Evolutionary conservation across 2,329 filamentous ascomycete genomes (phyloP).

Genomic region (Venturia effusa): DNA sequence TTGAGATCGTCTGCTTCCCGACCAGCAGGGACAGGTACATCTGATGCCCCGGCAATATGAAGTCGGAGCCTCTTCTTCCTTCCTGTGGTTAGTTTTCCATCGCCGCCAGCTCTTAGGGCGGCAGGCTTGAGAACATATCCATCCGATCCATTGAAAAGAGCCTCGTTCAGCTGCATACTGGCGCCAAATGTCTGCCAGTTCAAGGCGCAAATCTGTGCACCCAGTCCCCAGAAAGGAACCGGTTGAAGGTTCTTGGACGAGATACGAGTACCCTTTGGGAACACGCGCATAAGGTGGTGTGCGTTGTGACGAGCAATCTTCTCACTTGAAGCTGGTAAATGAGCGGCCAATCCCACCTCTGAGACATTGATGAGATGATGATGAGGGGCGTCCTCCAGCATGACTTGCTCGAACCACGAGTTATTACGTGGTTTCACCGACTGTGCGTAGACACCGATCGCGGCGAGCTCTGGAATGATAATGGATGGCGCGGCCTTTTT

Average conservation of each 20-base stretch:
- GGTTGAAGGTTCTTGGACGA: conserved; percentile 82
- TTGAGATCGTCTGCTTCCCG: conserved; percentile 43
- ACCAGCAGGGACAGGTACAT: conserved; percentile 44
- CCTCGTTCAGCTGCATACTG: conserved; percentile 93
- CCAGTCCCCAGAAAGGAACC: conserved; percentile 73
- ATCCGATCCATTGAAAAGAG: conserved; percentile 70
- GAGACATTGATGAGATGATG: conserved; percentile 61
- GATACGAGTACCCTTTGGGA: conserved; percentile 73
- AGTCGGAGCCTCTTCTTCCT: conserved; percentile 41
- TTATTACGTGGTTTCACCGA: conserved; percentile 82
- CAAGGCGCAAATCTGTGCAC: conserved; percentile 80
- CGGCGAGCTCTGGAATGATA: conserved; percentile 64
- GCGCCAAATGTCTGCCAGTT: conserved; percentile 91
- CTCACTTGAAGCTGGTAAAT: conserved; percentile 37
- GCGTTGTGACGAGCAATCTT: conserved; percentile 63
- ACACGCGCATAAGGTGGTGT: conserved; percentile 74
- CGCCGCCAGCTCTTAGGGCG: conserved; percentile 57
- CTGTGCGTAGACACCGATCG: conserved; percentile 67
- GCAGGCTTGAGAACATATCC: conserved; percentile 84
- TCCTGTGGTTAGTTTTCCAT: conserved; percentile 37
- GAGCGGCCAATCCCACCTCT: conserved; percentile 45
- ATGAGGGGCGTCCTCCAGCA: conserved; percentile 40
- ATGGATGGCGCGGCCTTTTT: conserved; percentile 34
- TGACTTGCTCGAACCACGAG: conserved; percentile 56
- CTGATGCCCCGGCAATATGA: conserved; percentile 51